A percentile compares a stretch with the other conserved stretches of the same genome.
Conservation (phyloP, 1,284 basidiomycete species). For the Microbotryomycetes sp. region DNA sequence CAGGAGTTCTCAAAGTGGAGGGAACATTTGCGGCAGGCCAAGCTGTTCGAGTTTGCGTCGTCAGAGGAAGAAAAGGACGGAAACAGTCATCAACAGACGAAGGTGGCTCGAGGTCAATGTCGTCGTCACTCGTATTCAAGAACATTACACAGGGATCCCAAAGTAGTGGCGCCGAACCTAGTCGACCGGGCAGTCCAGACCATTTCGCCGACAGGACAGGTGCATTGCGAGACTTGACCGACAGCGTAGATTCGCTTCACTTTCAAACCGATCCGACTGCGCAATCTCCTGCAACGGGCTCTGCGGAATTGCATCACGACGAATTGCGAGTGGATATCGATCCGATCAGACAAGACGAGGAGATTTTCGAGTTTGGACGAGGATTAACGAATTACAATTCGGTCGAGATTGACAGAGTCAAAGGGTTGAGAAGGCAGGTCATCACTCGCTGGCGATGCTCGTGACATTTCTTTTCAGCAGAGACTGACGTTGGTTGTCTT, state of each 20-base stretch:
- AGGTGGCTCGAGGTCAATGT: slow-evolving; percentile 28
- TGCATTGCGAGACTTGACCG: not conserved
- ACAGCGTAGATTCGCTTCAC: not conserved
- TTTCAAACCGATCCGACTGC: not conserved
- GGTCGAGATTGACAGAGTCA: slow-evolving; percentile 78
- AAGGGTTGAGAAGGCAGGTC: slow-evolving; percentile 77
- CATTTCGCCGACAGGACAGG: slow-evolving; percentile 18
- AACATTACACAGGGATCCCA: not conserved
- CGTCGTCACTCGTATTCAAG: not conserved
- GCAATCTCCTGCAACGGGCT: not conserved
- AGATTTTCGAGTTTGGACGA: slow-evolving; percentile 82
- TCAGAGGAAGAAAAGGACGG: slow-evolving; percentile 39
- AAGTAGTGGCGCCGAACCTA: not conserved
- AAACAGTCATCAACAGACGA: slow-evolving; percentile 32
- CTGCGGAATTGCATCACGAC: not conserved
- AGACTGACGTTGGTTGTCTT: not conserved
- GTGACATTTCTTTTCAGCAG: not conserved
- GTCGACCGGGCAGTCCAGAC: slow-evolving; percentile 19
- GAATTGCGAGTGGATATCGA: not conserved
- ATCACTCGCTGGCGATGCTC: not conserved
- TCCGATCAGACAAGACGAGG: slow-evolving; percentile 46
- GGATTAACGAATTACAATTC: slow-evolving; percentile 95
- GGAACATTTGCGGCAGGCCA: slow-evolving; percentile 91
- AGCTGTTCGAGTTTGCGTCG: slow-evolving; percentile 76
- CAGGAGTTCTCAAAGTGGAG: slow-evolving; percentile 76